Percentiles rank a stretch among this genome's conserved stretches.
Evolutionary conservation across 192 early-diverging fungal species (phyloP).

Genomic region (Linnemannia elongata): DNA sequence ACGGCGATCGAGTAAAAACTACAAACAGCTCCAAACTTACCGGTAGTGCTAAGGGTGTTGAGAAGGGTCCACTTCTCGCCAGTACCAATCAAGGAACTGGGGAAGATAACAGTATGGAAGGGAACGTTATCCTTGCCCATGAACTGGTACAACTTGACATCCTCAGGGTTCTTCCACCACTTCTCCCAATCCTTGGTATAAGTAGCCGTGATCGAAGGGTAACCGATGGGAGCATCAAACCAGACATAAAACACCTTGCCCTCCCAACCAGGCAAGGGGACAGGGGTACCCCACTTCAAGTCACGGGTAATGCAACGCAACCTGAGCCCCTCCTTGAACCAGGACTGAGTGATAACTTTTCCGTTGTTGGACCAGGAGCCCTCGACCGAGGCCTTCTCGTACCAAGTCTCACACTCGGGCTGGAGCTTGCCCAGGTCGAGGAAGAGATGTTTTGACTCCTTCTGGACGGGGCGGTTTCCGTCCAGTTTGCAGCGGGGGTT

Average conservation of each 20-base stretch:
- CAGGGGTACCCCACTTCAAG: slow-evolving; percentile 97
- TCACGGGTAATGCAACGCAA: slow-evolving; percentile 98
- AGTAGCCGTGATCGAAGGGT: slow-evolving; percentile 97
- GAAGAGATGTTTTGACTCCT: slow-evolving; percentile 92
- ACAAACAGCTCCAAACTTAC: slow-evolving; percentile 55
- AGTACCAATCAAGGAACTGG: slow-evolving; percentile 87
- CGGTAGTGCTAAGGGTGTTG: slow-evolving; percentile 92
- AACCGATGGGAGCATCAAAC: slow-evolving; percentile 99
- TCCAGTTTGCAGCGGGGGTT: slow-evolving; percentile 96
- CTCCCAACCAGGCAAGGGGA: slow-evolving; percentile 87
- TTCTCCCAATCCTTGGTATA: slow-evolving; percentile 95
- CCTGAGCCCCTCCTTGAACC: slow-evolving; percentile 94
- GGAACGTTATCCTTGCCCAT: slow-evolving; percentile 99
- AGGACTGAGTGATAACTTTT: slow-evolving; percentile 88
- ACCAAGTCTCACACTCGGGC: slow-evolving; percentile 80
- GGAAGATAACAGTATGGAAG: slow-evolving; percentile 99
- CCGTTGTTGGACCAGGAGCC: slow-evolving; percentile 94
- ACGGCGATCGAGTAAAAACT: not conserved
- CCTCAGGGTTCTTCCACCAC: slow-evolving; percentile 99
- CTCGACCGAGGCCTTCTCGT: slow-evolving; percentile 73
- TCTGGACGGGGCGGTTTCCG: slow-evolving; percentile 81
- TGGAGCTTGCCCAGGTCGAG: slow-evolving; percentile 88
- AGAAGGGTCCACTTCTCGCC: slow-evolving; percentile 92
- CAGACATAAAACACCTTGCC: slow-evolving; percentile 99
- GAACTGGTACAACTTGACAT: slow-evolving; percentile 98